These are phyloP conservation scores for Amanita phalloides DNA, from an alignment of 768 basidiomycete species.

Conservation along the genomic window DNA sequence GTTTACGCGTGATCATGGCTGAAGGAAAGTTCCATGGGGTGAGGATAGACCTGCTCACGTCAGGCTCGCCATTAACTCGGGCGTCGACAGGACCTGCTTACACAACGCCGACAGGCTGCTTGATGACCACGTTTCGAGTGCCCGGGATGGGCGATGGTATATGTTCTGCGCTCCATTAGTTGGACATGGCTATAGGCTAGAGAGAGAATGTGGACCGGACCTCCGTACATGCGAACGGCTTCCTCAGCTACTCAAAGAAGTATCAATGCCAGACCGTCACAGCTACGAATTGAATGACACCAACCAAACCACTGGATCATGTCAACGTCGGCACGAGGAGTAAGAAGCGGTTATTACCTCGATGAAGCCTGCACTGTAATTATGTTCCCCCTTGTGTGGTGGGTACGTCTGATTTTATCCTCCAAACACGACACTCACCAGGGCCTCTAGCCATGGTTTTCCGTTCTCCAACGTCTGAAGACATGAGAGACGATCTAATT, in stretches of 20 bases:
- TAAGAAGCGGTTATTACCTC: slow-evolving; percentile 39
- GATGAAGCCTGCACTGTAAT: slow-evolving; percentile 77
- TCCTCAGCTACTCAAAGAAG: slow-evolving; percentile 58
- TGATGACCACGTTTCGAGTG: slow-evolving; percentile 79
- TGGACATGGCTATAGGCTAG: not conserved
- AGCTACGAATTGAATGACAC: slow-evolving; percentile 8
- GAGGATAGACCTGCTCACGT: slow-evolving; percentile 50
- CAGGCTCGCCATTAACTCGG: not conserved
- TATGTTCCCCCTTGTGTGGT: slow-evolving; percentile 60
- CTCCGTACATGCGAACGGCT: slow-evolving; percentile 86
- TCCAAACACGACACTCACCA: slow-evolving; percentile 30
- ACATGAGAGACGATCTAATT: not conserved
- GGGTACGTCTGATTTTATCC: not conserved
- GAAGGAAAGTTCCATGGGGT: slow-evolving; percentile 95
- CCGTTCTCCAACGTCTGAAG: slow-evolving; percentile 89
- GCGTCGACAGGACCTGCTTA: not conserved
- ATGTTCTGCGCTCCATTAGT: slow-evolving; percentile 39
- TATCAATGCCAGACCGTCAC: slow-evolving; percentile 4
- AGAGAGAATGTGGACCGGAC: slow-evolving; percentile 20
- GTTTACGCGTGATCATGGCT: slow-evolving; percentile 89
- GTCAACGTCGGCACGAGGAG: not conserved
- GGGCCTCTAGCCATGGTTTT: slow-evolving; percentile 77
- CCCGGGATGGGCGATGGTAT: slow-evolving; percentile 67
- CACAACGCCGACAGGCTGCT: slow-evolving; percentile 75
- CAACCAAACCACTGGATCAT: slow-evolving; percentile 68